These are phyloP conservation scores for Parastagonospora nodorum DNA, from an alignment of 2,329 filamentous ascomycete genomes.

Conservation along the genomic window DNA sequence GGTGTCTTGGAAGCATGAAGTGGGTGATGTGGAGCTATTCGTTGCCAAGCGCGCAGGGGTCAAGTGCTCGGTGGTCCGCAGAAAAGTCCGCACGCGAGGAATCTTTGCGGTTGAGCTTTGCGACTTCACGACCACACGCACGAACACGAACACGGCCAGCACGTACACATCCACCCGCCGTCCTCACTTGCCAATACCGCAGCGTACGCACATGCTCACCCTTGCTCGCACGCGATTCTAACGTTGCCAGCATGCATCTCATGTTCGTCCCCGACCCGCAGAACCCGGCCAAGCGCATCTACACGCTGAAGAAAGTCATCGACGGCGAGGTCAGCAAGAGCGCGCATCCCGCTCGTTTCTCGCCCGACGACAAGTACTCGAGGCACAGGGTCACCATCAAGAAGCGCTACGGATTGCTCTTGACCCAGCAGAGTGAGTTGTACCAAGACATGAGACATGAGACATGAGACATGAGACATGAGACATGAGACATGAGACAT, in stretches of 20 bases:
- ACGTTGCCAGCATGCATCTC: slow-evolving; percentile 63
- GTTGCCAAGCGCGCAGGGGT: slow-evolving; percentile 12
- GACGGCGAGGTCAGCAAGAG: slow-evolving; percentile 89
- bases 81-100: slow-evolving; percentile 25
- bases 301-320: slow-evolving; percentile 90
- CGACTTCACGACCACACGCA: neutral
- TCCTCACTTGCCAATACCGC: slow-evolving; percentile 1
- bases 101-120: slow-evolving; percentile 10
- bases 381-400: slow-evolving; percentile 91
- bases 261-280: slow-evolving; percentile 84
- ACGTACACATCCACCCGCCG: neutral
- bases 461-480: no score
- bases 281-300: slow-evolving; percentile 76
- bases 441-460: neutral
- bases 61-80: slow-evolving; percentile 28
- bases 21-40: slow-evolving; percentile 22
- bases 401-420: slow-evolving; percentile 85
- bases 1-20: slow-evolving; percentile 30
- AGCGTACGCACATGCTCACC: slow-evolving; percentile 1
- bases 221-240: neutral
- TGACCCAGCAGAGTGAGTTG: slow-evolving; percentile 73
- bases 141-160: slow-evolving; percentile 1
- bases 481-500: no score
- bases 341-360: slow-evolving; percentile 94
- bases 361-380: slow-evolving; percentile 98